A percentile compares a stretch with the other conserved stretches of the same genome.
Evolutionary conservation across 2,329 filamentous ascomycete species (phyloP).

Genomic region (Mollisia scopiformis): DNA sequence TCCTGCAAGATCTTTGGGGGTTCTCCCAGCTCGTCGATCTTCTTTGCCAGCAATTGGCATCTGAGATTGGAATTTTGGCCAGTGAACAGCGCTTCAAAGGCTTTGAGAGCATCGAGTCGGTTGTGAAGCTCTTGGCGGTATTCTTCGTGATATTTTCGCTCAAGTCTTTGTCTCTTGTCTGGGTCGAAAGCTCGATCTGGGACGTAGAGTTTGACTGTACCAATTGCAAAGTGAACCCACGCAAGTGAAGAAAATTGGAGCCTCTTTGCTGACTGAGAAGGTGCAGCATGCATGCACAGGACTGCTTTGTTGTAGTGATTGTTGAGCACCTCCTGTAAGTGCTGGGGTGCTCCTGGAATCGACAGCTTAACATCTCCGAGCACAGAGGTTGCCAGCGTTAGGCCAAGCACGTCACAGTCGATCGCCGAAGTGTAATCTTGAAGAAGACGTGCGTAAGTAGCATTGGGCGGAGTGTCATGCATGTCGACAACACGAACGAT

Average conservation of each 20-base stretch:
- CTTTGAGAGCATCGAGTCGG: constrained; percentile 61
- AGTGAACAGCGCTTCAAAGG: constrained; percentile 69
- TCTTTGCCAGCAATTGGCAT: constrained; percentile 61
- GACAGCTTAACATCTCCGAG: too few species aligned
- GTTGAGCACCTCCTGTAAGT: constrained; percentile 26
- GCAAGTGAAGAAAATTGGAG: constrained; percentile 55
- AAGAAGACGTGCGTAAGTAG: not conserved
- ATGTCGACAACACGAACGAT: constrained; percentile 25
- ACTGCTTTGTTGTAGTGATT: constrained; percentile 42
- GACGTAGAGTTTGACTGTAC: constrained; percentile 78
- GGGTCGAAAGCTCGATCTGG: constrained; percentile 89
- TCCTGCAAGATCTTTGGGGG: constrained; percentile 65
- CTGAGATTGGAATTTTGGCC: constrained; percentile 71
- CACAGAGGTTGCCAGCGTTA: not conserved
- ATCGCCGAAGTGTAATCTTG: not conserved
- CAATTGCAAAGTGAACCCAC: constrained; percentile 77
- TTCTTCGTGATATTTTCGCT: constrained; percentile 60
- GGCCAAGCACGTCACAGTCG: not conserved
- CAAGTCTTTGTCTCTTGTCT: constrained; percentile 65
- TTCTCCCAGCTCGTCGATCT: constrained; percentile 66
- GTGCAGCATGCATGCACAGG: constrained; percentile 34
- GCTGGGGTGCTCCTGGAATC: not conserved
- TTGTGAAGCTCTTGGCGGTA: constrained; percentile 57
- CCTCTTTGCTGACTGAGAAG: constrained; percentile 15
- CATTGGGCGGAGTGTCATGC: constrained; percentile 22